phyloP scores from a whole-genome alignment of 441 rosid genomes.

The Croton setiger region DNA sequence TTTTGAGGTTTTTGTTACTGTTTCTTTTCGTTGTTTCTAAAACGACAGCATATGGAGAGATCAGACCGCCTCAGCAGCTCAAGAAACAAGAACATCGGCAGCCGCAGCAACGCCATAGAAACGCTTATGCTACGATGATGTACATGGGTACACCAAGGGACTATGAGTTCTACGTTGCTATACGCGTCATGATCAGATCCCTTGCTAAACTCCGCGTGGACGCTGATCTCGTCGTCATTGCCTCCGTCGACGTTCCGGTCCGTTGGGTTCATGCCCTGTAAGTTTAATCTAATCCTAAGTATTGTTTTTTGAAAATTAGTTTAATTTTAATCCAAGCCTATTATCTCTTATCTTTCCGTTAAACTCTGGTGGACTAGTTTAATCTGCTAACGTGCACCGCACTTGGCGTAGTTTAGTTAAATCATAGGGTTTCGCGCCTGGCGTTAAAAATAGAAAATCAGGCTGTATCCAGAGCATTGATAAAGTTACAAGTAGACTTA shows the following conservation, averaged over 20 bases:
- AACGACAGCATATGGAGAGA: constrained; percentile 24
- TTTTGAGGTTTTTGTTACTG: constrained; percentile 6
- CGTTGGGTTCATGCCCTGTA: constrained; percentile 76
- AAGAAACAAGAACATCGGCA: not conserved
- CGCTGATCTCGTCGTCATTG: constrained; percentile 93
- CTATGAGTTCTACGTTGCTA: constrained; percentile 91
- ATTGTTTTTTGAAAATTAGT: too few species aligned
- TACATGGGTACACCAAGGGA: constrained; percentile 97
- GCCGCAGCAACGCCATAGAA: constrained; percentile 35
- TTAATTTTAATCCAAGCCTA: too few species aligned
- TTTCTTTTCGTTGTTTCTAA: not conserved
- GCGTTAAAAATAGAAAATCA: too few species aligned
- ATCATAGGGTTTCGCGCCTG: not conserved
- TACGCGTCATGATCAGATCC: constrained; percentile 87
- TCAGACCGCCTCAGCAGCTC: not conserved
- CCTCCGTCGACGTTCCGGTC: constrained; percentile 83
- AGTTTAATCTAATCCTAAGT: too few species aligned
- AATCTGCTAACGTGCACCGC: constrained; percentile 15
- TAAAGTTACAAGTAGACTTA: not conserved
- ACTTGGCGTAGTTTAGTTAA: constrained; percentile 1
- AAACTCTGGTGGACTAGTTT: too few species aligned
- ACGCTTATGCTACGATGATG: constrained; percentile 98
- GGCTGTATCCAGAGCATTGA: not conserved
- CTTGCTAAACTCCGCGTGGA: constrained; percentile 52
- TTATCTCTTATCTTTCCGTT: not conserved